These are phyloP conservation scores for Phylloporus sp. DNA, from an alignment of 768 basidiomycete genomes.

Conservation along the genomic window DNA sequence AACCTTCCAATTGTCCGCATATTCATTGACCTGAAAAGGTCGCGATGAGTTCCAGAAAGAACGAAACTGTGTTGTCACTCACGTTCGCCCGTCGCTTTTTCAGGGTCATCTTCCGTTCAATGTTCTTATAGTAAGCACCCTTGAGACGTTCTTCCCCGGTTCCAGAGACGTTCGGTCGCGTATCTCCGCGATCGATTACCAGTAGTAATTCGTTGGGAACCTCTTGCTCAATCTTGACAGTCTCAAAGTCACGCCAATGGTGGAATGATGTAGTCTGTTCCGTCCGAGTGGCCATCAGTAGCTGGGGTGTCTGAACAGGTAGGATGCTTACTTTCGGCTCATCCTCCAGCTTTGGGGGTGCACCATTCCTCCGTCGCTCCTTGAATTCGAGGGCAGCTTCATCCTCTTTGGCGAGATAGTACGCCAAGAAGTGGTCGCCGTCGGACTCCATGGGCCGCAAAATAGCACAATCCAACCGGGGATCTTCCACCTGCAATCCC, in stretches of 20 bases:
- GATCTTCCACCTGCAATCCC: slow-evolving; percentile 57
- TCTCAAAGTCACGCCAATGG: slow-evolving; percentile 81
- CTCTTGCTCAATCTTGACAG: slow-evolving; percentile 81
- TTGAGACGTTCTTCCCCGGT: slow-evolving; percentile 40
- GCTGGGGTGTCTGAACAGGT: neutral
- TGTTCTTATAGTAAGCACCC: slow-evolving; percentile 86
- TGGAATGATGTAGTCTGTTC: slow-evolving; percentile 64
- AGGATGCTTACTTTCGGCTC: slow-evolving; percentile 47
- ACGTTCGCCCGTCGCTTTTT: slow-evolving; percentile 84
- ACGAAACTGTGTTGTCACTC: slow-evolving; percentile 23
- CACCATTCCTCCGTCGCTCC: slow-evolving; percentile 40
- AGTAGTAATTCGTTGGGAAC: slow-evolving; percentile 81
- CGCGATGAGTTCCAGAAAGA: neutral
- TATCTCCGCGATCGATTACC: slow-evolving; percentile 60
- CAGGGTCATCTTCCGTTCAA: slow-evolving; percentile 81
- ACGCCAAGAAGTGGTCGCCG: slow-evolving; percentile 82
- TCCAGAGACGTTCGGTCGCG: slow-evolving; percentile 32
- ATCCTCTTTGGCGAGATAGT: slow-evolving; percentile 76
- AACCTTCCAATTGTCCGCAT: slow-evolving; percentile 78
- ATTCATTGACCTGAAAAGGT: slow-evolving; percentile 55
- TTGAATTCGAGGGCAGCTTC: slow-evolving; percentile 65
- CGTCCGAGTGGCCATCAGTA: neutral
- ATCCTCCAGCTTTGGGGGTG: slow-evolving; percentile 44
- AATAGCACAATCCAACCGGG: slow-evolving; percentile 79
- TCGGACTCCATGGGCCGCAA: slow-evolving; percentile 85